Percentiles rank a stretch among this genome's conserved stretches.
These are phyloP conservation scores for Geotrichum aggregatum DNA, from an alignment of 1,139 yeast genomes.

Conservation along the genomic window DNA sequence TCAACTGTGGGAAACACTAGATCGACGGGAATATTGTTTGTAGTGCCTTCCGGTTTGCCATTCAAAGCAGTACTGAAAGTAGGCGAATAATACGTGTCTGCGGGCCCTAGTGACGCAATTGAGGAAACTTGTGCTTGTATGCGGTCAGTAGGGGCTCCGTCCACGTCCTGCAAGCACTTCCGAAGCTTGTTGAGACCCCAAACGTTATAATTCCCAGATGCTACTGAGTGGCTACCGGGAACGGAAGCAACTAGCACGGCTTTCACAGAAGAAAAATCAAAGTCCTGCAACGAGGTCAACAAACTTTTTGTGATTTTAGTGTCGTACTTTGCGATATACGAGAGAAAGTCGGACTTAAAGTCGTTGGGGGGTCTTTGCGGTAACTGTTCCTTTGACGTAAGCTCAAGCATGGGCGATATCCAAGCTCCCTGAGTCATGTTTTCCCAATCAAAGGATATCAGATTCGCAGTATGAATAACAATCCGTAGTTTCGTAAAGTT, in stretches of 20 bases:
- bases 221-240: slow-evolving; percentile 32
- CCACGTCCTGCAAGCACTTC: slow-evolving; percentile 22
- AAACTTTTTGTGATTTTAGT: slow-evolving; percentile 23
- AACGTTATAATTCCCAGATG: slow-evolving; percentile 20
- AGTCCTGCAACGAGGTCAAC: slow-evolving; percentile 23
- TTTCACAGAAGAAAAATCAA: slow-evolving; percentile 32
- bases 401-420: slow-evolving; percentile 30
- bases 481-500: slow-evolving; percentile 27
- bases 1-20: slow-evolving; percentile 36
- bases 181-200: slow-evolving; percentile 32
- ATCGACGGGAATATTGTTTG: slow-evolving; percentile 15
- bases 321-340: slow-evolving; percentile 31
- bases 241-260: slow-evolving; percentile 36
- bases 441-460: slow-evolving; percentile 37
- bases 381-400: not conserved
- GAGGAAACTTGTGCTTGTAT: slow-evolving; percentile 35
- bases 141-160: slow-evolving; percentile 19
- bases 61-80: slow-evolving; percentile 25
- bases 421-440: slow-evolving; percentile 37
- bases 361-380: not conserved
- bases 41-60: slow-evolving; percentile 18
- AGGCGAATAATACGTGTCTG: slow-evolving; percentile 27
- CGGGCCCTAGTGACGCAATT: slow-evolving; percentile 32
- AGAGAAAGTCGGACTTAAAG: slow-evolving; percentile 31
- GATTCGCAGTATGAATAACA: slow-evolving; percentile 38